Conservation (phyloP, 129 eudicot genomes). For the Dittrichia graveolens region DNA sequence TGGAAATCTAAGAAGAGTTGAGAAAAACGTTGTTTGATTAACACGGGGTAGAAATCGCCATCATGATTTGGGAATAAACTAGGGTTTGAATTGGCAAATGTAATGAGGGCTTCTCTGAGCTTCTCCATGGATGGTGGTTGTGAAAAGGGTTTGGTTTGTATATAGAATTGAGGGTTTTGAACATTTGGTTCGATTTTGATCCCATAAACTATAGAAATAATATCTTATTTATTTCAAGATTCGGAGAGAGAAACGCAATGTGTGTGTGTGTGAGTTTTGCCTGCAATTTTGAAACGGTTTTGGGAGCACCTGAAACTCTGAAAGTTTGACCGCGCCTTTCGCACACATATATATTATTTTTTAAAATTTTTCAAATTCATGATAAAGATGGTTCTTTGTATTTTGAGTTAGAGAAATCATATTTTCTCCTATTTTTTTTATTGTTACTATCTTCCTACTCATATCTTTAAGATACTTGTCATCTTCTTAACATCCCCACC, state of each 20-base stretch:
- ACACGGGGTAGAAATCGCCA: background rate
- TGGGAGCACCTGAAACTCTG: background rate
- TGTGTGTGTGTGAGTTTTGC: background rate
- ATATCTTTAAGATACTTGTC: too few relatives aligned
- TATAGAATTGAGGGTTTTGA: slow-evolving; percentile 11
- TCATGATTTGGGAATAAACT: slow-evolving; percentile 25
- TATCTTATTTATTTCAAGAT: slow-evolving; percentile 14
- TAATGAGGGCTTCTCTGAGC: slow-evolving; percentile 35
- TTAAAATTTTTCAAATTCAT: too few relatives aligned
- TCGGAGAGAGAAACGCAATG: slow-evolving; percentile 7
- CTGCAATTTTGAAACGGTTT: slow-evolving; percentile 18
- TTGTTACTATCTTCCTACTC: too few relatives aligned
- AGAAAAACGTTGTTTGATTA: slow-evolving; percentile 34
- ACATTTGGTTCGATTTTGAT: background rate
- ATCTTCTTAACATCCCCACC: too few relatives aligned
- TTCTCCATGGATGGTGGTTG: slow-evolving; percentile 30
- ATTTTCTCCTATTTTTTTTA: too few relatives aligned
- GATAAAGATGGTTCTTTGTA: too few relatives aligned
- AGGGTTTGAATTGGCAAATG: slow-evolving; percentile 38
- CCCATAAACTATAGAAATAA: background rate
- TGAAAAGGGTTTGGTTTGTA: background rate
- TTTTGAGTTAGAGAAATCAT: too few relatives aligned
- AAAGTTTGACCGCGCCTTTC: background rate
- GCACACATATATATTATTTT: background rate
- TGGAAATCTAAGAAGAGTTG: slow-evolving; percentile 21